phyloP scores from a whole-genome alignment of 768 basidiomycete species.

The Lentinula aciculospora region DNA sequence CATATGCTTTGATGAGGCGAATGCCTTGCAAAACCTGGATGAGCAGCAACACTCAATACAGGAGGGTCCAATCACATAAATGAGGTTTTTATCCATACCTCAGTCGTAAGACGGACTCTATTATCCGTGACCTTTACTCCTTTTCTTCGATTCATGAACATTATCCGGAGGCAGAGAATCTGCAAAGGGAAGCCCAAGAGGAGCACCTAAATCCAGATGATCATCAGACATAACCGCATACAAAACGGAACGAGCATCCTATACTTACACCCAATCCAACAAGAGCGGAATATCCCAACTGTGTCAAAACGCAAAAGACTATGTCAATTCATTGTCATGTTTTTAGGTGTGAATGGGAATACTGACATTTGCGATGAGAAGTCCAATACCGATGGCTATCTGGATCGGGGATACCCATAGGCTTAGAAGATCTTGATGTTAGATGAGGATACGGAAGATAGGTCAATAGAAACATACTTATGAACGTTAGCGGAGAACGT shows the following conservation, averaged over 20 bases:
- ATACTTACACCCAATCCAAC: slow-evolving; percentile 47
- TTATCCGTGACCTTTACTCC: slow-evolving; percentile 63
- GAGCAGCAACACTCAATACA: background rate
- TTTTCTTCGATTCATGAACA: slow-evolving; percentile 48
- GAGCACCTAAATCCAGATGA: slow-evolving; percentile 4
- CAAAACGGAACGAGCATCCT: background rate
- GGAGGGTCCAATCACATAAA: background rate
- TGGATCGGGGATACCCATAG: slow-evolving; percentile 60
- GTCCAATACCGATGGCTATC: slow-evolving; percentile 50
- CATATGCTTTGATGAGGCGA: slow-evolving; percentile 59
- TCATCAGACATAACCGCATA: background rate
- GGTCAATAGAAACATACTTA: background rate
- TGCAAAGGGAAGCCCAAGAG: slow-evolving; percentile 44
- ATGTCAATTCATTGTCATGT: background rate
- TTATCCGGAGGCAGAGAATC: slow-evolving; percentile 37
- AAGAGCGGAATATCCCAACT: slow-evolving; percentile 67
- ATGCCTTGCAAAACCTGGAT: slow-evolving; percentile 57
- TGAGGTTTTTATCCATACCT: slow-evolving; percentile 26
- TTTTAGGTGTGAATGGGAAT: background rate
- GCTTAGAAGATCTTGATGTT: slow-evolving; percentile 19
- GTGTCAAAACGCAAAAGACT: background rate
- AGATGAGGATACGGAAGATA: background rate
- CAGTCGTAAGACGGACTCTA: slow-evolving; percentile 58
- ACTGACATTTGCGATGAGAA: slow-evolving; percentile 54
- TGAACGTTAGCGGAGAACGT: slow-evolving; percentile 28